phyloP scores from a whole-genome alignment of 495 filamentous ascomycete genomes.

The Xylaria cubensis region DNA sequence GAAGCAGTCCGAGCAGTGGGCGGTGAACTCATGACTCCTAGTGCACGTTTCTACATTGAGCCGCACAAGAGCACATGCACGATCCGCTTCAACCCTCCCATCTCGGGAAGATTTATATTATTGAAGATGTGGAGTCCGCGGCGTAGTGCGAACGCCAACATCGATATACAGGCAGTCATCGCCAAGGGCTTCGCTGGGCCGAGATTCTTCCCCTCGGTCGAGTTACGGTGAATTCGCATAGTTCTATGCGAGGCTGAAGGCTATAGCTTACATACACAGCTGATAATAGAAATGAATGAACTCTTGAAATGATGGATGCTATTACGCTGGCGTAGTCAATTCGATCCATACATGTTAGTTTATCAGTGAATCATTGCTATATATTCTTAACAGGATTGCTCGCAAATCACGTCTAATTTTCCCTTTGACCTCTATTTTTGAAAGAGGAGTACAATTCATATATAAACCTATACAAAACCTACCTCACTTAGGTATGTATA shows the following conservation, averaged over 20 bases:
- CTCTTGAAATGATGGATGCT: not conserved
- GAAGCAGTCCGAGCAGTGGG: conserved; percentile 62
- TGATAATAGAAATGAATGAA: not conserved
- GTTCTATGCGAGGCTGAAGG: not conserved
- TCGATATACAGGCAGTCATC: conserved; percentile 84
- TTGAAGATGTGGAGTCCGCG: conserved; percentile 86
- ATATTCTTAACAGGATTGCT: not conserved
- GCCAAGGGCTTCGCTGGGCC: conserved; percentile 83
- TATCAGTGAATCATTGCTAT: not conserved
- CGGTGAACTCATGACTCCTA: conserved; percentile 66
- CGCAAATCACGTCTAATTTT: no score
- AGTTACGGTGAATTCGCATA: conserved; percentile 45
- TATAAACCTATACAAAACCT: not conserved
- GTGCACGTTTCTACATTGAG: conserved; percentile 81
- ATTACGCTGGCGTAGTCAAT: not conserved
- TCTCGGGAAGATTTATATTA: conserved; percentile 81
- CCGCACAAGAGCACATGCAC: conserved; percentile 82
- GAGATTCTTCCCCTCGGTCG: conserved; percentile 72
- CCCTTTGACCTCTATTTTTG: not conserved
- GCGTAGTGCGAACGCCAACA: conserved; percentile 64
- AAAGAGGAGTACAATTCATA: not conserved
- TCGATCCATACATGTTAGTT: not conserved
- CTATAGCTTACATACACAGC: not conserved
- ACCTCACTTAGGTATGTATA: no score
- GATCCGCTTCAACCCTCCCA: conserved; percentile 86